These are phyloP conservation scores for Spergularia marina DNA, from an alignment of 148 eudicot species.

Conservation along the genomic window DNA sequence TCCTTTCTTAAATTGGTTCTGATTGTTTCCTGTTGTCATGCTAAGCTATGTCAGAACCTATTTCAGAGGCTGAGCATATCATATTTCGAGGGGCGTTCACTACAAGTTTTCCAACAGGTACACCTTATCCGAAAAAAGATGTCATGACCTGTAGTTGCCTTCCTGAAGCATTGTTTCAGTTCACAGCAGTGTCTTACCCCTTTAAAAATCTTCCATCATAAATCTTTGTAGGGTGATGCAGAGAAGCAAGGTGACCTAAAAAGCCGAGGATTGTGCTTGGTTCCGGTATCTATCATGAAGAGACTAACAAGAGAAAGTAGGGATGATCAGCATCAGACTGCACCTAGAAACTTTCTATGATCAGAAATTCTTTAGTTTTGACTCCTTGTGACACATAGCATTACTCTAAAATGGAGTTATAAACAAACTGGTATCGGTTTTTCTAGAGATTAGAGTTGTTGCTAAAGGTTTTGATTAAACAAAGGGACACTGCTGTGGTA, in stretches of 20 bases:
- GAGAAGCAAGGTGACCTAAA: conserved; percentile 35
- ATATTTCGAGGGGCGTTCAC: conserved; percentile 28
- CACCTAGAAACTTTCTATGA: conserved; percentile 12
- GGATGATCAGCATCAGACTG: conserved; percentile 26
- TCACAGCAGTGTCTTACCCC: neutral
- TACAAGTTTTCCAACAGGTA: conserved; percentile 25
- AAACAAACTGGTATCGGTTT: too few species aligned
- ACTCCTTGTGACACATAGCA: neutral
- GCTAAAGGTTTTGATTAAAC: too few species aligned
- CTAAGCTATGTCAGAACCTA: neutral
- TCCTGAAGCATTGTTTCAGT: neutral
- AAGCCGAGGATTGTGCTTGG: conserved; percentile 51
- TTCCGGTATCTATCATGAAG: conserved; percentile 47
- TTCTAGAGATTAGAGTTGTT: too few species aligned
- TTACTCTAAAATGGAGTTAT: neutral
- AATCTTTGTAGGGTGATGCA: conserved; percentile 16
- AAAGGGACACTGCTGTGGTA: too few species aligned
- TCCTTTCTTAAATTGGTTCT: neutral
- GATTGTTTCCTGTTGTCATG: neutral
- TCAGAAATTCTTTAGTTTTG: conserved; percentile 8
- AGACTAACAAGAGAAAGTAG: conserved; percentile 30
- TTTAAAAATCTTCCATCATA: neutral
- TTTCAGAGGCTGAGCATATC: conserved; percentile 34
- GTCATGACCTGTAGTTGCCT: neutral
- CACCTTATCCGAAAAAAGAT: neutral